Evolutionary conservation across 2,329 filamentous ascomycete species (phyloP).

Genomic region (Orbilia oligospora): DNA sequence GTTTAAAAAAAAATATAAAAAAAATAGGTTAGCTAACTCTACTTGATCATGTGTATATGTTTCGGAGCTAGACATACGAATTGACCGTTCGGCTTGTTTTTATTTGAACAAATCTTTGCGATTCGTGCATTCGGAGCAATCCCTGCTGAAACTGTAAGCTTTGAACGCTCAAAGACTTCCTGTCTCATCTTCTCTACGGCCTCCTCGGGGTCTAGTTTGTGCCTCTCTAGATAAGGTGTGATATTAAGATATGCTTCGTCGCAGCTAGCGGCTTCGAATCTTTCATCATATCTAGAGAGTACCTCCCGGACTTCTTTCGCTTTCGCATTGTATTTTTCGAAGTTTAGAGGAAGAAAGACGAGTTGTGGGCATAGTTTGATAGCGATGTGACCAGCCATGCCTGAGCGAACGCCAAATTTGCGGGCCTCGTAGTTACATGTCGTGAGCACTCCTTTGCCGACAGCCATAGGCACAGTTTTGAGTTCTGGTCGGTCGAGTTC

Average conservation of each 20-base stretch:
- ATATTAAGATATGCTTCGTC: constrained; percentile 98
- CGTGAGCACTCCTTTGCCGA: constrained; percentile 80
- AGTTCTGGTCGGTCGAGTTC: constrained; percentile 67
- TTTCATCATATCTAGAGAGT: constrained; percentile 86
- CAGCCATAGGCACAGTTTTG: constrained; percentile 81
- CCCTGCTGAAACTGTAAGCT: constrained; percentile 91
- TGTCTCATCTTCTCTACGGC: constrained; percentile 82
- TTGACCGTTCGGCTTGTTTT: constrained; percentile 97
- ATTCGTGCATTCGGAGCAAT: constrained; percentile 94
- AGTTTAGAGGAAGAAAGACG: constrained; percentile 85
- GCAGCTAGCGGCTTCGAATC: constrained; percentile 93
- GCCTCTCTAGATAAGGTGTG: constrained; percentile 83
- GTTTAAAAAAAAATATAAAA: too few relatives aligned
- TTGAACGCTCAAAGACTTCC: constrained; percentile 81
- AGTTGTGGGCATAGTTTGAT: constrained; percentile 88
- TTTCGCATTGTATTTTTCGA: constrained; percentile 90
- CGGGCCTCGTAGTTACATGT: constrained; percentile 90
- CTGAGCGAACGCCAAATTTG: constrained; percentile 89
- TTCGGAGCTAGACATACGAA: constrained; percentile 69
- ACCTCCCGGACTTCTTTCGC: constrained; percentile 88
- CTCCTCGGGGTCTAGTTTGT: constrained; percentile 78
- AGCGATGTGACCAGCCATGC: constrained; percentile 96
- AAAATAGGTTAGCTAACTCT: not conserved
- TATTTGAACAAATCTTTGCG: constrained; percentile 94
- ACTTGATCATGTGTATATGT: not conserved